Percentiles rank a stretch among this genome's conserved stretches.
Evolutionary conservation across 192 early-diverging fungal genomes (phyloP).

Genomic region (Funneliformis mosseae): DNA sequence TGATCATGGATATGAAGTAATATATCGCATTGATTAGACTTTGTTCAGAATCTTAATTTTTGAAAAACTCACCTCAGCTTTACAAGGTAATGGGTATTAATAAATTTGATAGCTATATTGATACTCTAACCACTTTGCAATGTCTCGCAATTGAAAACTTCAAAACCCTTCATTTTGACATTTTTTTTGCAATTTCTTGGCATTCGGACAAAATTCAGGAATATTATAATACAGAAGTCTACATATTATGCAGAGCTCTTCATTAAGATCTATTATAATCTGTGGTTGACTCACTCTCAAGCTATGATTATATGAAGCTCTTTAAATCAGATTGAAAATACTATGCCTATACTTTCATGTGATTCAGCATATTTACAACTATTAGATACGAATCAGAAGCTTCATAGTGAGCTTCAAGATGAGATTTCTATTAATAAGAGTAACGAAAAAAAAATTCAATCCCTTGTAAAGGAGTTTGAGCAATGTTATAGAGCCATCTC

Average conservation of each 20-base stretch:
- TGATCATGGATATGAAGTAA: too few relatives aligned
- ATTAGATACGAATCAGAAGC: neutral
- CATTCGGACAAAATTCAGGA: neutral
- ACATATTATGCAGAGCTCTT: neutral
- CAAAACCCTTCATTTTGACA: neutral
- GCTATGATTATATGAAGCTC: neutral
- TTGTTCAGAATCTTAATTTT: too few relatives aligned
- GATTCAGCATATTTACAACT: neutral
- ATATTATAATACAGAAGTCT: too few relatives aligned
- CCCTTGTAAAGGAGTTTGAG: neutral
- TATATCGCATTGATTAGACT: too few relatives aligned
- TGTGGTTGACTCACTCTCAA: neutral
- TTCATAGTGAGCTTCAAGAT: neutral
- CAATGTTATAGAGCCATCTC: slow-evolving; percentile 6
- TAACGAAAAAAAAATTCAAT: neutral
- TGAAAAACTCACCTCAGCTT: slow-evolving; percentile 16
- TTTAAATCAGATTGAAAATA: neutral
- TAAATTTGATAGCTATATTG: slow-evolving; percentile 25
- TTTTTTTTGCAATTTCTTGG: slow-evolving; percentile 13
- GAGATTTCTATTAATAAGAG: slow-evolving; percentile 7
- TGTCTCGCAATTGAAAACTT: slow-evolving; percentile 22
- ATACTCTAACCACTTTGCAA: slow-evolving; percentile 13
- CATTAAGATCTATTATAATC: neutral
- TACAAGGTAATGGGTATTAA: neutral
- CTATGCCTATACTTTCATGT: too few relatives aligned